Percentiles rank a stretch among this genome's conserved stretches.
Evolutionary conservation across 805 yeast genomes (phyloP).

Genomic region (Kodamaea hsintzibuensis): DNA sequence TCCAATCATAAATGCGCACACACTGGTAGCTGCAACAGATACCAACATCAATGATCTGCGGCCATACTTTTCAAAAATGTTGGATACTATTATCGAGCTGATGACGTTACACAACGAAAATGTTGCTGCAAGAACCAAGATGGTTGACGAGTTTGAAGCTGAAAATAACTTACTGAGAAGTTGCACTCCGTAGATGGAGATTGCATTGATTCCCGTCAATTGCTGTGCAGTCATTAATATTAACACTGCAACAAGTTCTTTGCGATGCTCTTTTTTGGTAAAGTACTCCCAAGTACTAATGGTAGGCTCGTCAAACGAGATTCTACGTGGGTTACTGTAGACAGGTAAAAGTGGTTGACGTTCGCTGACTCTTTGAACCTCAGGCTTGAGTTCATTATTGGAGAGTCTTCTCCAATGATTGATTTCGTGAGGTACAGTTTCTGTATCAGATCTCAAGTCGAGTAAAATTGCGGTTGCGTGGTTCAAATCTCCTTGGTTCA

Average conservation of each 20-base stretch:
- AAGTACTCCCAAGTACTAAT: conserved; percentile 24
- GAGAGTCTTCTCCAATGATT: conserved; percentile 38
- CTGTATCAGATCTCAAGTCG: conserved; percentile 29
- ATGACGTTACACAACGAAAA: conserved; percentile 21
- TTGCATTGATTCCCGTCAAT: conserved; percentile 30
- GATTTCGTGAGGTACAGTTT: conserved; percentile 33
- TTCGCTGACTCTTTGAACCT: not conserved
- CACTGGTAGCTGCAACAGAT: conserved; percentile 24
- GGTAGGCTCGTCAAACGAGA: conserved; percentile 32
- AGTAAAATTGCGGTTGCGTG: conserved; percentile 30
- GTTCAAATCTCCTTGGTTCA: conserved; percentile 27
- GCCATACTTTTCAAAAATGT: conserved; percentile 20
- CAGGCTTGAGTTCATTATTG: conserved; percentile 10
- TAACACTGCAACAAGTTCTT: conserved; percentile 30
- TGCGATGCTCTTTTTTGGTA: conserved; percentile 18
- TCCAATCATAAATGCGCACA: conserved; percentile 27
- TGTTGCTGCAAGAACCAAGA: conserved; percentile 18
- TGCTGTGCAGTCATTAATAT: conserved; percentile 42
- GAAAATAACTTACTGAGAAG: conserved; percentile 15
- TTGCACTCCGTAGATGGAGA: conserved; percentile 25
- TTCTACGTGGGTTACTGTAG: conserved; percentile 20
- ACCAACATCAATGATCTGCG: conserved; percentile 28
- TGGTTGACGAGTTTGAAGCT: conserved; percentile 17
- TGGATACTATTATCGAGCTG: conserved; percentile 16
- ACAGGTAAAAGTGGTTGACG: conserved; percentile 5